Base-by-base conservation (phyloP, 2,329 filamentous ascomycete species). In the Claviceps purpurea region DNA sequence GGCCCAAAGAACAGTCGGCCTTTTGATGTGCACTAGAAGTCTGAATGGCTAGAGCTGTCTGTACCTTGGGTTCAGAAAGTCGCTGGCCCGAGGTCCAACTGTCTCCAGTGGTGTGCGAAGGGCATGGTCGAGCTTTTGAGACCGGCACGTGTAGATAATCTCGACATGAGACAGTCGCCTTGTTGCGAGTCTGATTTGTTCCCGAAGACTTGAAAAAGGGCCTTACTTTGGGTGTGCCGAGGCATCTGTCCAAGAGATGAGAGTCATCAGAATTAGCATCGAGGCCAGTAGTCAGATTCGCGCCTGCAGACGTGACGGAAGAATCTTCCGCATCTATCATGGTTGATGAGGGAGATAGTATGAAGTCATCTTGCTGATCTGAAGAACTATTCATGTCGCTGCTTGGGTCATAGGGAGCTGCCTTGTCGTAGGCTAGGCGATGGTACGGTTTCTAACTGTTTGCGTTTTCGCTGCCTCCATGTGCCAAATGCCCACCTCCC, bases 71-170 rank as follows among this genome's bases (percentile, higher is more conserved):
- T 20, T 46, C 40, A 40, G 24, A 44, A 6, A 42, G 7, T 38
- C n/a, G 42, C 5, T 40, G 42, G 1, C 39, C 20, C 4, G 41
- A 48, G 42, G 26, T 45, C 26, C 30, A 37, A 16, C 7, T 39
- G 8, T 54, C 51, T 5, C 48, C 38, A 14, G 24, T 39, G 26
- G 47, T 43, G 8, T 56, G 42, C 55, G 54, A 26, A 47, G 51
- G 43, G 41, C 52, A 60, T 4, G 61, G 54, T 7, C 57, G 56
- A 8, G 60, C 51, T 37, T 61, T 62, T 18, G 61, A 60, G 26
- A 58, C 44, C 4, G 53, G 58, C 16, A 55, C 50, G 34, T 3
- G 30, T 40, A 52, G n/a, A 30, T 51, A 26, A 24, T 42, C 38
- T 24, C n/a, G 52, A 43, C 30, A 24, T 7, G 48, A 42, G 16